Evolutionary conservation across 1,284 basidiomycete genomes (phyloP).

Genomic region (Tetrapyrgos nigripes): DNA sequence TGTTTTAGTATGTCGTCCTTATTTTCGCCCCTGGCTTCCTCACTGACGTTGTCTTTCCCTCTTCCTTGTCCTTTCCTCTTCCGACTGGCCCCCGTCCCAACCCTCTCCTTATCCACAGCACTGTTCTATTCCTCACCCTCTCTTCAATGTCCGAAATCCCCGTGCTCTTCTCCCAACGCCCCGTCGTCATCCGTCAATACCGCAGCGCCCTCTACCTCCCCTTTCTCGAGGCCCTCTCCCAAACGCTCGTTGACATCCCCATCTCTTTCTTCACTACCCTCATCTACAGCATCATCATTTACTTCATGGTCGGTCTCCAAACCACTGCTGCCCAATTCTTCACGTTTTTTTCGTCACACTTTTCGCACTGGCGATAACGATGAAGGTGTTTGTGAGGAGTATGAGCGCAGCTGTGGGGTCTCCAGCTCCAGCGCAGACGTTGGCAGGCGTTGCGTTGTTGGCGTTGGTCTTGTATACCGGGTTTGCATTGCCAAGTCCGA

Average conservation of each 20-base stretch:
- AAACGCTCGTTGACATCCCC: conserved; percentile 75
- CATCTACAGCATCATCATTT: conserved; percentile 62
- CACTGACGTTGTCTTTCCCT: neutral
- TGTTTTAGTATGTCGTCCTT: conserved; percentile 51
- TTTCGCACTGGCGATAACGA: conserved; percentile 48
- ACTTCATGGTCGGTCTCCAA: conserved; percentile 69
- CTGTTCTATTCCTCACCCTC: conserved; percentile 36
- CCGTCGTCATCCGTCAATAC: conserved; percentile 69
- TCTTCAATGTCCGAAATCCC: conserved; percentile 72
- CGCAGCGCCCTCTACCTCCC: conserved; percentile 70
- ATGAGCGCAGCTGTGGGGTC: conserved; percentile 54
- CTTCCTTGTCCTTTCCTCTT: too few relatives aligned
- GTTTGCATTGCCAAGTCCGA: conserved; percentile 42
- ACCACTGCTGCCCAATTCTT: conserved; percentile 63
- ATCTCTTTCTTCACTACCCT: conserved; percentile 59
- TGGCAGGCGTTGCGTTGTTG: conserved; percentile 62
- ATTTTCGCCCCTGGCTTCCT: neutral
- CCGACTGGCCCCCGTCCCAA: neutral
- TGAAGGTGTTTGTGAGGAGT: conserved; percentile 60
- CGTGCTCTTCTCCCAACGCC: conserved; percentile 72
- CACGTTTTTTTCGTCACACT: conserved; percentile 54
- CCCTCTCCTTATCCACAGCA: too few relatives aligned
- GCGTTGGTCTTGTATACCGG: conserved; percentile 46
- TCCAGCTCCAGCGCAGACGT: conserved; percentile 60
- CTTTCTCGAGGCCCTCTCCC: conserved; percentile 68